Evolutionary conservation across 169 alveolate species (phyloP).

Genomic region (Babesia gibsoni): DNA sequence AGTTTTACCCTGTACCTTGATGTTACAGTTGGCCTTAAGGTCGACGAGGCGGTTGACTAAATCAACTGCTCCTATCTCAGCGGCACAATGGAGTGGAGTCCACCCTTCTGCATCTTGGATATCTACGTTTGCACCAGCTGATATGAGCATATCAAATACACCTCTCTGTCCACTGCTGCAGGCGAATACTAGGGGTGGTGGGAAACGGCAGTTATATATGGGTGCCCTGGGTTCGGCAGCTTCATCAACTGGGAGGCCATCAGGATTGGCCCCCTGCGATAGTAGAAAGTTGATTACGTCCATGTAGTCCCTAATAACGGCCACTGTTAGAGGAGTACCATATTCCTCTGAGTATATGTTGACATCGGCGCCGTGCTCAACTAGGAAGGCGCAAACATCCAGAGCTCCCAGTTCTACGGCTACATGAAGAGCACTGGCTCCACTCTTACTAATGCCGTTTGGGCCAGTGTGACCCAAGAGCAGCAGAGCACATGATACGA

Average conservation of each 20-base stretch:
- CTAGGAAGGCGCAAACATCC: slow-evolving; percentile 16
- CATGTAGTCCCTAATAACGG: slow-evolving; percentile 47
- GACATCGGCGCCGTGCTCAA: slow-evolving; percentile 46
- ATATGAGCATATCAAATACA: slow-evolving; percentile 26
- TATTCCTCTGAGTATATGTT: slow-evolving; percentile 24
- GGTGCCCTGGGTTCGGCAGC: no score
- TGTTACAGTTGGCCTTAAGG: slow-evolving; percentile 58
- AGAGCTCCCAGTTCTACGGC: slow-evolving; percentile 54
- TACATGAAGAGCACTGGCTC: slow-evolving; percentile 52
- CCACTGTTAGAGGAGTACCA: slow-evolving; percentile 56
- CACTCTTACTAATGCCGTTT: slow-evolving; percentile 33
- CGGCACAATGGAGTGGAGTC: slow-evolving; percentile 76
- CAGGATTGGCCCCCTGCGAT: slow-evolving; percentile 62
- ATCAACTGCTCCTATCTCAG: slow-evolving; percentile 63
- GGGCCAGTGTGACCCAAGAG: slow-evolving; percentile 50
- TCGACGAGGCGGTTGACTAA: slow-evolving; percentile 53
- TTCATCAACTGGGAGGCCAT: slow-evolving; percentile 10
- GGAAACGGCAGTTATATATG: slow-evolving; percentile 38
- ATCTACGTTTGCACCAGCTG: slow-evolving; percentile 33
- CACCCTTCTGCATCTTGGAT: slow-evolving; percentile 56
- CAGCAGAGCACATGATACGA: slow-evolving; percentile 29
- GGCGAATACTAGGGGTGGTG: slow-evolving; percentile 64
- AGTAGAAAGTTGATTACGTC: slow-evolving; percentile 39
- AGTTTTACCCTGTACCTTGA: slow-evolving; percentile 49
- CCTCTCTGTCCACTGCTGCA: slow-evolving; percentile 36